Base-by-base conservation (phyloP, 2,329 filamentous ascomycete species). In the Fusarium sp. region DNA sequence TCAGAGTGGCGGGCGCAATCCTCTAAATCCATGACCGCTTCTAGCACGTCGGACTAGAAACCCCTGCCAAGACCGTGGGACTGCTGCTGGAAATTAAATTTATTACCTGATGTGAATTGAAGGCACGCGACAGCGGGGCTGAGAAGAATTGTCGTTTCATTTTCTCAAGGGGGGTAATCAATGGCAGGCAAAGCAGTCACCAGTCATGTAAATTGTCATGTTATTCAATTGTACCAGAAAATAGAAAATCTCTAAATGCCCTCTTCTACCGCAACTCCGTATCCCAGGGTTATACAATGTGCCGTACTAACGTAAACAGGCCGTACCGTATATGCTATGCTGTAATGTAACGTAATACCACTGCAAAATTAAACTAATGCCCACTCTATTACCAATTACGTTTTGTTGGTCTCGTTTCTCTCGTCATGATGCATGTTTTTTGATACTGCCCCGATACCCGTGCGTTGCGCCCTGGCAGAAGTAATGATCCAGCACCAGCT, bases 401-500 rank as follows among this genome's bases (percentile, higher is more conserved):
- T 51, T 55, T 49, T 30, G 23, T 30, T 30, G 10, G 27, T 30
- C 27, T 56, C 60, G 47, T 67, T 43, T 65, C 60, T 65, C 65
- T 65, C 65, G 46, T 68, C 55, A 68, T 56, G 53, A 67, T 39
- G 53, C 46, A 50, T 67, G 55, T 53, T 62, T 47, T 57, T 48
- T 55, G 19, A 68, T 70, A 47, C 61, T 57, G 40, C 23, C 25
- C 20, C 55, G 50, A 27, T 70, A 67, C 3, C 47, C 62, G 2
- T 55, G 33, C 23, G 63, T 46, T 19, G 68, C 66, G 6, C 32
- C 59, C 39, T 67, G 27, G 39, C 69, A 71, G 47, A 70, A 57
- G 46, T 71, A 67, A 46, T 71, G 69, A 50, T 71, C 69, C 43
- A 47, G 17, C 14, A 71, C 46, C 45, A 71, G 27, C 50, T 71